Evolutionary conservation across 2,329 filamentous ascomycete species (phyloP).

Genomic region (Ceratocystis harringtonii): DNA sequence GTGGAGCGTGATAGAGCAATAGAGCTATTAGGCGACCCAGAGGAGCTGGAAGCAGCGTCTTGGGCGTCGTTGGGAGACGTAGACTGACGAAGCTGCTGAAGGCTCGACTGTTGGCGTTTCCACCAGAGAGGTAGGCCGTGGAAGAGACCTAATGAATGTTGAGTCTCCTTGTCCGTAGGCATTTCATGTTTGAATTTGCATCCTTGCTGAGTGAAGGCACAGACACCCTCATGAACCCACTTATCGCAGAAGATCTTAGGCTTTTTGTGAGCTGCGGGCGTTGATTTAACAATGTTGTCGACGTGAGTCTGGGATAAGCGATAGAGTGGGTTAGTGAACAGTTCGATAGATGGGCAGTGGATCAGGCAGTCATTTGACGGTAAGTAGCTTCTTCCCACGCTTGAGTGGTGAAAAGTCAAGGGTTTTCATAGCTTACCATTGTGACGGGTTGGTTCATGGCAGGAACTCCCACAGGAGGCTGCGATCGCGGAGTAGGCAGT

Average conservation of each 20-base stretch:
- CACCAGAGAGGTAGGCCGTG: slow-evolving; percentile 48
- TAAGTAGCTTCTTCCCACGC: not conserved
- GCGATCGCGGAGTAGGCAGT: slow-evolving; percentile 27
- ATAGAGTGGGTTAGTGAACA: not conserved
- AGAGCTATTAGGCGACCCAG: not conserved
- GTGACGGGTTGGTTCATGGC: slow-evolving; percentile 27
- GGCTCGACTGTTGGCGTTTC: slow-evolving; percentile 26
- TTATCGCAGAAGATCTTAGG: slow-evolving; percentile 71
- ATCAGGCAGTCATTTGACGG: not conserved
- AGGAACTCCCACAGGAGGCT: slow-evolving; percentile 22
- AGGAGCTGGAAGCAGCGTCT: not conserved
- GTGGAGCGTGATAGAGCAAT: not conserved
- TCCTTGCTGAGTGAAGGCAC: slow-evolving; percentile 71
- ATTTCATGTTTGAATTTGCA: slow-evolving; percentile 88
- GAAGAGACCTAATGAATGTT: slow-evolving; percentile 56
- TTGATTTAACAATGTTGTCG: not conserved
- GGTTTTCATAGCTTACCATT: slow-evolving; percentile 25
- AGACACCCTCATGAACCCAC: slow-evolving; percentile 76
- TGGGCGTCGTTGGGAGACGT: not conserved
- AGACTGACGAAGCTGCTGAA: slow-evolving; percentile 7
- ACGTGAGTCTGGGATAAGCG: not conserved
- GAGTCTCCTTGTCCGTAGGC: slow-evolving; percentile 51
- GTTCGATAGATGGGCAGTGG: not conserved
- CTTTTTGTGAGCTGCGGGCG: slow-evolving; percentile 23
- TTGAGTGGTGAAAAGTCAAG: not conserved